Evolutionary conservation across 306 rosid species (phyloP), one percentile per base, ranked within the genome.

Genomic region (Luffa aegyptiaca): DNA sequence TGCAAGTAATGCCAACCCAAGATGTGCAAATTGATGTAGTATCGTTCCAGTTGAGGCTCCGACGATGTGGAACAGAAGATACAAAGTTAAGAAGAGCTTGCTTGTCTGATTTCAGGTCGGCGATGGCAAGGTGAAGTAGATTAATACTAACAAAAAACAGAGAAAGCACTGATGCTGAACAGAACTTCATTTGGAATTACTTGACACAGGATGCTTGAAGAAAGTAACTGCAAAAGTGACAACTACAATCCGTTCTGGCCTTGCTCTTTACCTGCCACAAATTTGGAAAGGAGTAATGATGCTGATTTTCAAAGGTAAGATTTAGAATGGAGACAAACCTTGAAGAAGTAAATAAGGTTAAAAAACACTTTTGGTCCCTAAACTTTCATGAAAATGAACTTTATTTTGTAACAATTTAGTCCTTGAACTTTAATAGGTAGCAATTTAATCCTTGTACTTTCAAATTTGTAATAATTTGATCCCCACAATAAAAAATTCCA

Each of bases 21-120:
- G 90, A 81, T 49, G 84, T 80, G 81, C 97, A 92, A 66, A 89
- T 76, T 41, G 90, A 76, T 62, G 88, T 35, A 83, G 87, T 53
- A 58, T 81, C 48, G 84, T 77, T 56, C 97, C 97, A 92, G 79
- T 63, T 79, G 59, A 92, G 78, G 79, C 86, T 87, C 26, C 93
- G 89, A 8, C 89, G 89, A 86, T 92, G 97, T 13, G 97, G 97
- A 65, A 88, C 79, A 6, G 90, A 87, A 80, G 79, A 77, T 5
- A 85, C 87, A 77, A 92, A 92, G 82, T 83, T 88, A 73, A 92
- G 88, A 87, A 92, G 94, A 49, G 93, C 94, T 85, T 88, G 88
- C 90, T 71, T 86, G 73, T 92, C 97, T 8, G 92, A 88, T 82
- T 57, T 83, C n/a, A 90, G 86, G 79, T 92, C 97, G 21, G 93